A percentile compares a stretch with the other conserved stretches of the same genome.
phyloP scores from a whole-genome alignment of 495 filamentous ascomycete species.

The Xylaria venustula region DNA sequence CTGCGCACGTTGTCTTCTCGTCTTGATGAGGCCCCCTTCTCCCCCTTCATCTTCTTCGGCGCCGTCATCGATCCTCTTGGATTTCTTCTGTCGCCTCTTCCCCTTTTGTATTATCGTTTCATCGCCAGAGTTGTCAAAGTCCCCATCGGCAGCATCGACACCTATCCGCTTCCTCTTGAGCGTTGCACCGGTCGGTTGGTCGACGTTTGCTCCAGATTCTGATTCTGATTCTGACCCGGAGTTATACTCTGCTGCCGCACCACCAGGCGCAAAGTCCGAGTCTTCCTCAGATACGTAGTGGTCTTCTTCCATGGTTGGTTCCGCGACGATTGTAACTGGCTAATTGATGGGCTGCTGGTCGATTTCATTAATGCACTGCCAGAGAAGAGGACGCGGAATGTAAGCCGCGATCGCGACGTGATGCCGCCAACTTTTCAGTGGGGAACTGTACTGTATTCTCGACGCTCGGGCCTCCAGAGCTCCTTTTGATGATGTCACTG shows the following conservation, averaged over 20 bases:
- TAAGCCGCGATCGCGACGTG: no score
- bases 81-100: conserved; percentile 55
- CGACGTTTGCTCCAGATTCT: conserved; percentile 23
- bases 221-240: conserved; percentile 40
- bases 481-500: no score
- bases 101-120: conserved; percentile 69
- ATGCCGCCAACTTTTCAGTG: background rate
- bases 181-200: conserved; percentile 11
- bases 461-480: background rate
- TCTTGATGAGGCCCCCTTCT: conserved; percentile 80
- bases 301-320: conserved; percentile 45
- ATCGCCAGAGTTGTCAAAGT: conserved; percentile 69
- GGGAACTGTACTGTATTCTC: background rate
- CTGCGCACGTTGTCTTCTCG: conserved; percentile 65
- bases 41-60: conserved; percentile 58
- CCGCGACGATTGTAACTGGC: conserved; percentile 18
- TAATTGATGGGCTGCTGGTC: background rate
- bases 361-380: background rate
- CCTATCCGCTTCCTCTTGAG: conserved; percentile 38
- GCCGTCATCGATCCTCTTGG: conserved; percentile 43
- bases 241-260: conserved; percentile 45
- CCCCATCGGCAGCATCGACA: conserved; percentile 44
- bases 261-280: conserved; percentile 68
- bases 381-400: no score
- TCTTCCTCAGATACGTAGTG: conserved; percentile 72